Conservation (phyloP, 2,329 filamentous ascomycete genomes). For the Xylaria sp. region DNA sequence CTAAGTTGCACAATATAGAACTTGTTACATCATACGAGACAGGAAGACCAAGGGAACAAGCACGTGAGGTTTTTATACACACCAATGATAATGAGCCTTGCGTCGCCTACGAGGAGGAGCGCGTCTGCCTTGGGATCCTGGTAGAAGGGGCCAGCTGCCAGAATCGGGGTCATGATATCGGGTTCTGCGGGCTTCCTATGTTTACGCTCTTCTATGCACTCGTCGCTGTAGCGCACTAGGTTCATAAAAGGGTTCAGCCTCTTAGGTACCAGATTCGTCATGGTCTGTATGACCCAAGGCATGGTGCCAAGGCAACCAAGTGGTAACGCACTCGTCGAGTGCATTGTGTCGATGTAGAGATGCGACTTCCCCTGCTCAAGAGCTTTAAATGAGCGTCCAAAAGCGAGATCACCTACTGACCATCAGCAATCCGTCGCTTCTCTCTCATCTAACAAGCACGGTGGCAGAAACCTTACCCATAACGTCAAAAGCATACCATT, state of each 20-base stretch:
- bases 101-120: slow-evolving; percentile 31
- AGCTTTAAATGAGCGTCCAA: slow-evolving; percentile 35
- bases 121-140: slow-evolving; percentile 29
- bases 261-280: slow-evolving; percentile 27
- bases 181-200: slow-evolving; percentile 29
- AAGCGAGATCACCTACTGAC: slow-evolving; percentile 35
- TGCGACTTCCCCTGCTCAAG: slow-evolving; percentile 32
- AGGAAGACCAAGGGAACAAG: no score
- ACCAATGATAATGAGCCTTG: slow-evolving; percentile 34
- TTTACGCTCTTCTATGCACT: slow-evolving; percentile 35
- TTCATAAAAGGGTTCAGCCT: slow-evolving; percentile 35
- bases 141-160: slow-evolving; percentile 34
- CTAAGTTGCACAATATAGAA: no score
- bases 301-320: slow-evolving; percentile 32
- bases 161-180: slow-evolving; percentile 35
- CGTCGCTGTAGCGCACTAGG: slow-evolving; percentile 29
- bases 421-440: slow-evolving; percentile 1
- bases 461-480: slow-evolving; percentile 33
- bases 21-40: no score
- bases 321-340: slow-evolving; percentile 31
- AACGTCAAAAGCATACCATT: slow-evolving; percentile 38
- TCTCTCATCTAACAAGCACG: not conserved
- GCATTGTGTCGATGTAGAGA: slow-evolving; percentile 36
- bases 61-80: no score
- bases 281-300: slow-evolving; percentile 36